Percentiles rank a stretch among this genome's conserved stretches.
phyloP scores from a whole-genome alignment of 2,329 filamentous ascomycete genomes.

The Ambrosiella xylebori region DNA sequence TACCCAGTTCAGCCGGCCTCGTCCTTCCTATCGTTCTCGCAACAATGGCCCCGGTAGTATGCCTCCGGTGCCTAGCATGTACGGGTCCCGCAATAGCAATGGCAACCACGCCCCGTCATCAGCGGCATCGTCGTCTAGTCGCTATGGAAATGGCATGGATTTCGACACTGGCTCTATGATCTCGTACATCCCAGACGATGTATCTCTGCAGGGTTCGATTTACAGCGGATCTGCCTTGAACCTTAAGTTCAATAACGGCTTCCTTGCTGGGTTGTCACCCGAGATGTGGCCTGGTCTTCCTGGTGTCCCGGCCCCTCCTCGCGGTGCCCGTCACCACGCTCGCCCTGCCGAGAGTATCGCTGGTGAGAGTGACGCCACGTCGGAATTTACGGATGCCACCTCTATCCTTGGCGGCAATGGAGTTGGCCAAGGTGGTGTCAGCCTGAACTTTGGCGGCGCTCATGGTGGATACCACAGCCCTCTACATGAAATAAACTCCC shows the following conservation, averaged over 20 bases:
- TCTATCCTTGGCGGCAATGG: conserved; percentile 62
- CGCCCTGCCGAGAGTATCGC: conserved; percentile 62
- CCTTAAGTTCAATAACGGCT: conserved; percentile 83
- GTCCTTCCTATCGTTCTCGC: conserved; percentile 66
- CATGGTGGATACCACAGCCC: background rate
- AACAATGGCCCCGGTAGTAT: conserved; percentile 11
- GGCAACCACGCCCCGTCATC: conserved; percentile 3
- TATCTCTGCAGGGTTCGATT: conserved; percentile 84
- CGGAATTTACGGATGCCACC: conserved; percentile 72
- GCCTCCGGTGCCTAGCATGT: conserved; percentile 14
- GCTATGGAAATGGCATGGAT: conserved; percentile 28
- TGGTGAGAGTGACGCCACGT: conserved; percentile 82
- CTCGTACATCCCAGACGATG: conserved; percentile 92
- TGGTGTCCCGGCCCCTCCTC: conserved; percentile 41
- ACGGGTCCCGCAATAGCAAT: conserved; percentile 11
- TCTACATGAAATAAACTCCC: background rate
- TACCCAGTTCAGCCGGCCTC: conserved; percentile 85
- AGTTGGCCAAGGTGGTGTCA: conserved; percentile 47
- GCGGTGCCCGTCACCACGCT: conserved; percentile 48
- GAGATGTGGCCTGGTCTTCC: conserved; percentile 77
- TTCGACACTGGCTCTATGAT: conserved; percentile 75
- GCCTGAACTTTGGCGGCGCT: conserved; percentile 8
- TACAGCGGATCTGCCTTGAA: conserved; percentile 69
- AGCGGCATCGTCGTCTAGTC: conserved; percentile 19
- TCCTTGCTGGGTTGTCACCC: conserved; percentile 63